These are phyloP conservation scores for Oryza officinalis DNA, from an alignment of 176 grass and related monocot species.

Conservation along the genomic window DNA sequence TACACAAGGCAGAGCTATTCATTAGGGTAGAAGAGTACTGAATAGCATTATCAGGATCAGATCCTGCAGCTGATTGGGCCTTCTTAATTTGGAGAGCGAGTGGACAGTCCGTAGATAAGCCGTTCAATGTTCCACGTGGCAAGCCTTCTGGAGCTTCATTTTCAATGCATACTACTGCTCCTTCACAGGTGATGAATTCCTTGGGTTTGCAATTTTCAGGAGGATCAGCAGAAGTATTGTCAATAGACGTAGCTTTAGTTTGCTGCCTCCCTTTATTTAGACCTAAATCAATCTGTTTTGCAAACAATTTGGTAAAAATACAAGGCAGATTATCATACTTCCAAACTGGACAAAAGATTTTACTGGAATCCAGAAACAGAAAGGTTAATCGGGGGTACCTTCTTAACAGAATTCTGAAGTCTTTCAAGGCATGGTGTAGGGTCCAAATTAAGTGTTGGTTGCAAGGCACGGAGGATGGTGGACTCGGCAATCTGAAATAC, in stretches of 20 bases:
- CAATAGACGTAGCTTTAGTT: constrained; percentile 2
- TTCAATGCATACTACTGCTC: constrained; percentile 20
- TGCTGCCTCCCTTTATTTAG: constrained; percentile 29
- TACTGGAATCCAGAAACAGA: constrained; percentile 14
- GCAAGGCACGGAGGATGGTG: constrained; percentile 43
- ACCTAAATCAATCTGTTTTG: constrained; percentile 57
- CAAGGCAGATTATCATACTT: constrained; percentile 3
- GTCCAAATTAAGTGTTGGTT: constrained; percentile 59
- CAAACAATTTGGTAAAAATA: constrained; percentile 19
- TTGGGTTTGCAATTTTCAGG: constrained; percentile 32
- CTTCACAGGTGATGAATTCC: constrained; percentile 12
- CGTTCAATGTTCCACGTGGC: neutral
- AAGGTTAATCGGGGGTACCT: constrained; percentile 28
- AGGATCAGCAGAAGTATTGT: constrained; percentile 15
- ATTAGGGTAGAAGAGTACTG: neutral
- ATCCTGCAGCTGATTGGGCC: constrained; percentile 2
- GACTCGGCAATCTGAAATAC: constrained; percentile 52
- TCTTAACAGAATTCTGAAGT: constrained; percentile 43
- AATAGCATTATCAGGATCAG: constrained; percentile 16
- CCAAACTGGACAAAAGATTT: constrained; percentile 10
- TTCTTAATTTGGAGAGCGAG: constrained; percentile 18
- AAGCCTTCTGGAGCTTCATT: constrained; percentile 25
- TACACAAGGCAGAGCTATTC: constrained; percentile 3
- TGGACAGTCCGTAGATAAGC: constrained; percentile 4
- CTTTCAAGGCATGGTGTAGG: constrained; percentile 48